Base-by-base conservation (phyloP, 1,284 basidiomycete genomes). In the Puccinia horiana region DNA sequence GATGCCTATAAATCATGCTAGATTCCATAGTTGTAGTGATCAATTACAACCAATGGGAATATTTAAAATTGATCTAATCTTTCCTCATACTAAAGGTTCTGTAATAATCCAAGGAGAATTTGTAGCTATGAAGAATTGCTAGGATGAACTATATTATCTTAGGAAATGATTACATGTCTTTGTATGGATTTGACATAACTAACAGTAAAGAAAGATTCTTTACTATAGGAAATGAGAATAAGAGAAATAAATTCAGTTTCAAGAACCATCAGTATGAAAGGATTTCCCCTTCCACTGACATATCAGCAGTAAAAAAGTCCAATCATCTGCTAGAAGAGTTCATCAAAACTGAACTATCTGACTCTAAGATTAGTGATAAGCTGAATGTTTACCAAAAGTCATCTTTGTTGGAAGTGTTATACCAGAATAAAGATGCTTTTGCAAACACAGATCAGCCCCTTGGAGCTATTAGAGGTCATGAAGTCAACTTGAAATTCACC, bases 161-260 rank as follows among this genome's bases (percentile, higher is more conserved):
- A 29, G 69, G 69, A 72, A 44, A 52, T 52, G 49, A 72, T 47
- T 72, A 44, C 72, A 29, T 75, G 32, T 23, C 29, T 9, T 12
- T 52, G 56, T 75, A 75, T 75, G 72, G 72, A 9, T 54, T 75
- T 52, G 72, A 75, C 47, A 75, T 75, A 29, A 35, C n/a, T 20
- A 49, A 75, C 32, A 75, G 47, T 35, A 73, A 52, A 47, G 70
- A 73, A n/a, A 47, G 29, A 26, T 73, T 49, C 42, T 73, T 32
- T 18, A n/a, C 23, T 47, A 3, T 29, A 23, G 32, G 49, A 73
- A 44, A 35, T n/a, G 20, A n/a, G 32, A 18, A n/a, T n/a, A n/a
- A n/a, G n/a, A n/a, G n/a, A n/a, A n/a, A n/a, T n/a, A n/a, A n/a
- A n/a, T n/a, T n/a, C n/a, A n/a, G n/a, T n/a, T n/a, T n/a, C n/a